Evolutionary conservation across 2,329 filamentous ascomycete genomes (phyloP).

Genomic region (Pseudophaeomoniella oleicola): DNA sequence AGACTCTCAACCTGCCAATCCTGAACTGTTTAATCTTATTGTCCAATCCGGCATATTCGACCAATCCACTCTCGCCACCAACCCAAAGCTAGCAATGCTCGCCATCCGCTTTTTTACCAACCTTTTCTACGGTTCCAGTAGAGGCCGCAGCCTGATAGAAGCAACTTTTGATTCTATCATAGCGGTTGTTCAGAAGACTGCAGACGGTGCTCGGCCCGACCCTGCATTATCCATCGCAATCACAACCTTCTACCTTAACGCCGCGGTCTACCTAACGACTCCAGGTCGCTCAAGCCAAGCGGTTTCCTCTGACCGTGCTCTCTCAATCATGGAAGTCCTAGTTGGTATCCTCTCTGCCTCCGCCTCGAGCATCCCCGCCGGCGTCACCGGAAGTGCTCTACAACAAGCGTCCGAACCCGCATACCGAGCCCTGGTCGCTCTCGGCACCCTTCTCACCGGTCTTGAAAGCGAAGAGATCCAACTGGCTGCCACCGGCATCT

Average conservation of each 20-base stretch:
- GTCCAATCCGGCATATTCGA: constrained; percentile 44
- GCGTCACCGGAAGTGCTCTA: constrained; percentile 17
- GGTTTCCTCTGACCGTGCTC: constrained; percentile 28
- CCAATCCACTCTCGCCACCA: constrained; percentile 47
- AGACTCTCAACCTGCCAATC: constrained; percentile 35
- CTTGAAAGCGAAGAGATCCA: constrained; percentile 43
- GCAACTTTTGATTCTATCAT: constrained; percentile 46
- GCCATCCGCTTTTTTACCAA: constrained; percentile 69
- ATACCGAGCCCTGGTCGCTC: constrained; percentile 66
- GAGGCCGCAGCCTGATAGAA: constrained; percentile 53
- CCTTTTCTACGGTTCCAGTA: constrained; percentile 54
- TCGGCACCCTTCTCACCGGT: constrained; percentile 57
- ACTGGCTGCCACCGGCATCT: constrained; percentile 41
- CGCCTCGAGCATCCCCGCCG: neutral
- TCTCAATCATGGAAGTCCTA: constrained; percentile 47
- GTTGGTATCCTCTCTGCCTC: constrained; percentile 39
- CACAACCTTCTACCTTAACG: constrained; percentile 73
- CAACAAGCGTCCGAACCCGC: constrained; percentile 69
- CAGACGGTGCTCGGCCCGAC: constrained; percentile 43
- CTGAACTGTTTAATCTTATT: constrained; percentile 47
- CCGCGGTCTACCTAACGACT: constrained; percentile 54
- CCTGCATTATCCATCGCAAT: constrained; percentile 72
- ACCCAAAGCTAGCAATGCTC: constrained; percentile 64
- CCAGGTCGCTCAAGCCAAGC: constrained; percentile 23
- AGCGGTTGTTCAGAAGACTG: constrained; percentile 47